These are phyloP conservation scores for Puccinia sorghi DNA, from an alignment of 1,284 basidiomycete species.

Conservation along the genomic window DNA sequence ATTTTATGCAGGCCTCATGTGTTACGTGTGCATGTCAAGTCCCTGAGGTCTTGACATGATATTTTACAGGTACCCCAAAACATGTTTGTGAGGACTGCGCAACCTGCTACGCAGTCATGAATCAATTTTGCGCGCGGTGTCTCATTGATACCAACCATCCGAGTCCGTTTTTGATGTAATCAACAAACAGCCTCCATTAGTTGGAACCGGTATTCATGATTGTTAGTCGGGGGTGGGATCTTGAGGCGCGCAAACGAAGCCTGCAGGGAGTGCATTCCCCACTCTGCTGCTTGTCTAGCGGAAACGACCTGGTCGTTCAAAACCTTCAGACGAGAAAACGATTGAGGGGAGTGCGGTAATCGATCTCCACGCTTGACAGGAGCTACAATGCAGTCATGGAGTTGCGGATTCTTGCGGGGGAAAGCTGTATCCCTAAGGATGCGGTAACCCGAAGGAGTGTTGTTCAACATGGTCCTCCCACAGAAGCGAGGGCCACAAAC, in stretches of 20 bases:
- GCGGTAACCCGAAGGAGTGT: neutral
- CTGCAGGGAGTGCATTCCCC: conserved; percentile 10
- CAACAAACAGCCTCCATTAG: neutral
- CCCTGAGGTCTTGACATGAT: too few relatives aligned
- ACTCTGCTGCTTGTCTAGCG: conserved; percentile 6
- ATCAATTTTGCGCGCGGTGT: too few relatives aligned
- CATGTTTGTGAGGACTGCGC: too few relatives aligned
- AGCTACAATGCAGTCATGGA: neutral
- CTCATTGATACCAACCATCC: neutral
- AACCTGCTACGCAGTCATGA: too few relatives aligned
- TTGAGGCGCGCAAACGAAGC: neutral
- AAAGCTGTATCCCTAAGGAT: neutral
- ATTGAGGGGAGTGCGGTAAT: neutral
- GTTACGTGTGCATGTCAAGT: too few relatives aligned
- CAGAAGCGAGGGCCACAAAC: neutral
- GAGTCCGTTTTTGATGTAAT: neutral
- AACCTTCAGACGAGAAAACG: neutral
- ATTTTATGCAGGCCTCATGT: too few relatives aligned
- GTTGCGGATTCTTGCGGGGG: too few relatives aligned
- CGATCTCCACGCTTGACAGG: neutral
- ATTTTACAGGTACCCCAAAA: too few relatives aligned
- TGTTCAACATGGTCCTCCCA: neutral
- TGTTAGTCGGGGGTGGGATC: neutral
- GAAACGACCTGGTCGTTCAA: neutral
- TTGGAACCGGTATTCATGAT: neutral